phyloP scores from a whole-genome alignment of 2,329 filamentous ascomycete species.

The Echinosphaeria canescens region DNA sequence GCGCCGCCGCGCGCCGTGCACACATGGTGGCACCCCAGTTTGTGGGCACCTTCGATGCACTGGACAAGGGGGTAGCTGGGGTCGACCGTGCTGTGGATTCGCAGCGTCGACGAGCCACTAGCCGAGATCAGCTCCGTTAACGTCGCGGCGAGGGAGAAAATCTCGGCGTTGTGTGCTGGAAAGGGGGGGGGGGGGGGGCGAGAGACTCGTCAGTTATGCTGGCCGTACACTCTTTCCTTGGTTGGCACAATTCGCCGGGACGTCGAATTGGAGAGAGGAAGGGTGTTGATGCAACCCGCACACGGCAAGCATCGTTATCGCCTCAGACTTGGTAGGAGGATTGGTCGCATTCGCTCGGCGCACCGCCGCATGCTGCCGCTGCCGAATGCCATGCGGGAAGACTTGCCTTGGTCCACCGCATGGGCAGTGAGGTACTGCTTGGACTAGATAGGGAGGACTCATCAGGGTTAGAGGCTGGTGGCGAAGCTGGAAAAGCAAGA shows the following conservation, averaged over 20 bases:
- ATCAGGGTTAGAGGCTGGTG: slow-evolving; percentile 2
- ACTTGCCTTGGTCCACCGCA: slow-evolving; percentile 64
- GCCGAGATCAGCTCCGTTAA: slow-evolving; percentile 55
- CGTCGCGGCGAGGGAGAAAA: slow-evolving; percentile 67
- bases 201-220: slow-evolving; percentile 1
- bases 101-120: slow-evolving; percentile 65
- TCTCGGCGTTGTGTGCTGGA: slow-evolving; percentile 61
- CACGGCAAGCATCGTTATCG: too few species aligned
- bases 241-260: too few species aligned
- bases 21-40: slow-evolving; percentile 80
- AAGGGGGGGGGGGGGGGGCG: slow-evolving; percentile 1
- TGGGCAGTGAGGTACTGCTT: slow-evolving; percentile 96
- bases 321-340: too few species aligned
- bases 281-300: too few species aligned
- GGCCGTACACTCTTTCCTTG: too few species aligned
- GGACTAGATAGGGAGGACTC: too few species aligned
- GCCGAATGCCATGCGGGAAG: background rate
- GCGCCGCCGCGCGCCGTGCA: slow-evolving; percentile 36
- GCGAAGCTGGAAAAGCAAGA: slow-evolving; percentile 3
- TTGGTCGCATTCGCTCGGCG: too few species aligned
- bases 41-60: slow-evolving; percentile 60
- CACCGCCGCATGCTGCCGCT: too few species aligned
- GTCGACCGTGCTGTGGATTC: slow-evolving; percentile 54
- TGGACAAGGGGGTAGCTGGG: slow-evolving; percentile 59
- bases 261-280: too few species aligned